phyloP scores from a whole-genome alignment of 2,329 filamentous ascomycete species.

The Diaporthe aspalathi region DNA sequence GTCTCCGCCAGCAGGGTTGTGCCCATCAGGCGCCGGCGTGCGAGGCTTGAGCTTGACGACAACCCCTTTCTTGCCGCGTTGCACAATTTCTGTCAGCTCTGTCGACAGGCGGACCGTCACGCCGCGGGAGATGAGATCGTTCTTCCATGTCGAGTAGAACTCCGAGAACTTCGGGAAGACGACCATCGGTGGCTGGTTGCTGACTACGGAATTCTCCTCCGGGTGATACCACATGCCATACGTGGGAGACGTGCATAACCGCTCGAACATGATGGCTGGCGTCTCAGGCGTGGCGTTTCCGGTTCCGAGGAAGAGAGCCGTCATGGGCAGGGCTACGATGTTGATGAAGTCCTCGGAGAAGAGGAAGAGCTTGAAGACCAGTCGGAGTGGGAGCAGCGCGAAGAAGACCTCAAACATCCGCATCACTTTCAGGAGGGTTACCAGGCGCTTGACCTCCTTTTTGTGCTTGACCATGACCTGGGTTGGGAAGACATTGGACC shows the following conservation, averaged over 20 bases:
- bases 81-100: conserved; percentile 64
- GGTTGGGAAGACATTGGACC: conserved; percentile 74
- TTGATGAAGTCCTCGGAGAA: conserved; percentile 58
- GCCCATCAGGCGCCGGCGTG: conserved; percentile 50
- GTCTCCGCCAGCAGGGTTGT: conserved; percentile 54
- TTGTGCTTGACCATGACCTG: conserved; percentile 66
- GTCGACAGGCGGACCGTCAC: conserved; percentile 68
- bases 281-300: conserved; percentile 73
- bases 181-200: conserved; percentile 73
- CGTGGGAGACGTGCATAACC: conserved; percentile 68
- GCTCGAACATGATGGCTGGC: conserved; percentile 73
- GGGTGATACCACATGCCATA: conserved; percentile 68
- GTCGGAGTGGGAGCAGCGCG: conserved; percentile 70
- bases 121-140: conserved; percentile 63
- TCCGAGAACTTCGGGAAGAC: conserved; percentile 72
- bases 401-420: conserved; percentile 71
- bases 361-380: conserved; percentile 72
- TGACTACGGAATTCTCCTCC: conserved; percentile 63
- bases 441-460: conserved; percentile 67
- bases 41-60: conserved; percentile 58
- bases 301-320: conserved; percentile 75
- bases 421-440: conserved; percentile 66
- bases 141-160: conserved; percentile 71
- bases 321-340: conserved; percentile 76
- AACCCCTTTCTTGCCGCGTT: conserved; percentile 63